Evolutionary conservation across 1,284 basidiomycete species (phyloP), one percentile per base, ranked within the genome.

Genomic region (Hymenochaete sp.): DNA sequence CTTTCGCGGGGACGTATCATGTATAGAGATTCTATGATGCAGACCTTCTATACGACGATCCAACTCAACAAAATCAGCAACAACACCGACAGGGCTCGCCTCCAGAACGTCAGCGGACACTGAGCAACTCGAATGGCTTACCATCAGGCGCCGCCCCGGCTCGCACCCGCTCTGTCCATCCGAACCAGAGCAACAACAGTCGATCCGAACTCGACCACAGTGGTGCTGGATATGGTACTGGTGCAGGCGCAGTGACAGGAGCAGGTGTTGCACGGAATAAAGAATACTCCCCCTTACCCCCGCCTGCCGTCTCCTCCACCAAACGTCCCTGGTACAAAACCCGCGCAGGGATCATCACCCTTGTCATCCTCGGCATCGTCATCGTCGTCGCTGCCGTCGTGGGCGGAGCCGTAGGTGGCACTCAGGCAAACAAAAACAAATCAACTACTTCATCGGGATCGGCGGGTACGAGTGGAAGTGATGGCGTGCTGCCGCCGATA

Each of bases 391-490:
- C 64, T 1, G 79, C 70, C 1, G 65, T 73, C 11, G 68, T 82
- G 5, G 79, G 77, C 2, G 80, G 76, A 2, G 77, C 70, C 0
- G 79, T 82, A 0, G 79, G 77, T 14, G 76, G 71, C 8, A 68
- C 71, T 51, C 60, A 57, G 27, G 52, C 54, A 27, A 56, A 49
- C 44, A 49, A 49, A 29, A 45, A 38, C n/a, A n/a, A n/a, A n/a
- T n/a, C n/a, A n/a, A n/a, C n/a, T n/a, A n/a, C n/a, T n/a, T n/a
- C n/a, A n/a, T n/a, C n/a, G n/a, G n/a, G n/a, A n/a, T n/a, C n/a
- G n/a, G n/a, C n/a, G n/a, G n/a, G n/a, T n/a, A n/a, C n/a, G n/a
- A n/a, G n/a, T n/a, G n/a, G n/a, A n/a, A n/a, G n/a, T n/a, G n/a
- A n/a, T n/a, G n/a, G n/a, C n/a, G n/a, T n/a, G n/a, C n/a, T n/a